phyloP scores from a whole-genome alignment of 805 yeast species.

The Maudiozyma barnettii region DNA sequence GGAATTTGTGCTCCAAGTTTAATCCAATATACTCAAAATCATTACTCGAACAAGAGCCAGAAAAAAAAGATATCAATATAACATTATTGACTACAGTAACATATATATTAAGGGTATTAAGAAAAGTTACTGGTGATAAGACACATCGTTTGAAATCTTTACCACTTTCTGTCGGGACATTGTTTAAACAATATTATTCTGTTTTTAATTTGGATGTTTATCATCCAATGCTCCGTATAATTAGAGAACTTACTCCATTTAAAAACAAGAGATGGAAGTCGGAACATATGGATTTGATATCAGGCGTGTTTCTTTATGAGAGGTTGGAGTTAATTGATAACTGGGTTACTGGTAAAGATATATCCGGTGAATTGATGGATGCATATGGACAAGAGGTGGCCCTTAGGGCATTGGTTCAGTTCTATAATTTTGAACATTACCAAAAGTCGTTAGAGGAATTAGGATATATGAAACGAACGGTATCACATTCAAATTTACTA shows the following conservation, averaged over 20 bases:
- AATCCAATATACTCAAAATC: constrained; percentile 8
- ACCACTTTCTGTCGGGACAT: constrained; percentile 26
- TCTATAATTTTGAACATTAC: constrained; percentile 58
- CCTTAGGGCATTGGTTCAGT: constrained; percentile 65
- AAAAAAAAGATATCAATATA: constrained; percentile 1
- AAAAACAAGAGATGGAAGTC: constrained; percentile 93
- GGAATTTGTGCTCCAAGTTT: constrained; percentile 21
- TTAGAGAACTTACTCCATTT: constrained; percentile 76
- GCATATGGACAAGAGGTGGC: constrained; percentile 84
- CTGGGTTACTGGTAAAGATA: constrained; percentile 80
- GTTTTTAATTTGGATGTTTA: constrained; percentile 56
- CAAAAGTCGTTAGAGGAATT: constrained; percentile 41
- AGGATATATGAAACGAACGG: constrained; percentile 35
- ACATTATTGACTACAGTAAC: constrained; percentile 14
- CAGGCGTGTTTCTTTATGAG: constrained; percentile 73
- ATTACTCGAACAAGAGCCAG: background rate
- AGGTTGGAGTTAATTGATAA: constrained; percentile 66
- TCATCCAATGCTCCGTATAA: constrained; percentile 59
- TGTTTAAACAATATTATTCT: constrained; percentile 34
- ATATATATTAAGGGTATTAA: constrained; percentile 38
- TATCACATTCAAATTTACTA: background rate
- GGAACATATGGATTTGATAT: constrained; percentile 85
- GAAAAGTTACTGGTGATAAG: constrained; percentile 53
- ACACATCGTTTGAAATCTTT: constrained; percentile 48
- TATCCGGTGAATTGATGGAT: constrained; percentile 62